A percentile compares a stretch with the other conserved stretches of the same genome.
Evolutionary conservation across 495 filamentous ascomycete genomes (phyloP).

Genomic region (Apodospora peruviana): DNA sequence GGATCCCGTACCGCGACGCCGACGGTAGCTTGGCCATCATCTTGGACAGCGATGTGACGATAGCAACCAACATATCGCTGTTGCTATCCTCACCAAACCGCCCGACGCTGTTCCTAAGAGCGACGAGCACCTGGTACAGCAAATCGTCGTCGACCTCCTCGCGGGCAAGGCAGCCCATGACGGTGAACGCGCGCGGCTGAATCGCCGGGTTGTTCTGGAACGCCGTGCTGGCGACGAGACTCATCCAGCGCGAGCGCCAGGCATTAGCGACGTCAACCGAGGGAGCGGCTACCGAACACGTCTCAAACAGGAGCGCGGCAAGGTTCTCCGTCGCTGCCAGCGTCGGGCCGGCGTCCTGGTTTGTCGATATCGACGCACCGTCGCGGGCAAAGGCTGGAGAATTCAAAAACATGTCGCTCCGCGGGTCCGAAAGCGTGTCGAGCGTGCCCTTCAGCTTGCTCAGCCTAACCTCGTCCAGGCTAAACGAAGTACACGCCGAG

Average conservation of each 20-base stretch:
- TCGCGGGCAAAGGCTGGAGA: constrained; percentile 32
- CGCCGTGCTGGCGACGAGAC: constrained; percentile 60
- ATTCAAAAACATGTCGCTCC: constrained; percentile 42
- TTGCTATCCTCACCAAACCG: constrained; percentile 55
- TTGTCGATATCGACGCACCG: constrained; percentile 38
- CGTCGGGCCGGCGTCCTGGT: constrained; percentile 41
- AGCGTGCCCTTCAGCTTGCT: constrained; percentile 49
- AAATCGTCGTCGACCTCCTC: constrained; percentile 65
- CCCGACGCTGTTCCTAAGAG: constrained; percentile 52
- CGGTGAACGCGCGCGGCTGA: constrained; percentile 60
- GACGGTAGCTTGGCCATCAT: constrained; percentile 63
- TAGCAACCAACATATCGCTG: constrained; percentile 61
- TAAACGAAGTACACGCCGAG: constrained; percentile 58
- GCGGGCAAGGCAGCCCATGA: constrained; percentile 62
- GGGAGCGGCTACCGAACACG: constrained; percentile 55
- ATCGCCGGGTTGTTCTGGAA: constrained; percentile 68
- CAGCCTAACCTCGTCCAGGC: constrained; percentile 48
- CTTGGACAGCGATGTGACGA: constrained; percentile 58
- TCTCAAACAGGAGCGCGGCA: constrained; percentile 52
- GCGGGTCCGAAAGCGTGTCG: constrained; percentile 49
- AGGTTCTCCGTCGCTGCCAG: constrained; percentile 48
- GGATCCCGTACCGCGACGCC: constrained; percentile 58
- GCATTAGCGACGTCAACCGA: constrained; percentile 59
- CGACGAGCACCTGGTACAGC: constrained; percentile 63
- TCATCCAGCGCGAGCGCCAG: constrained; percentile 69